Percentiles rank a stretch among this genome's conserved stretches.
phyloP scores from a whole-genome alignment of 208 protist genomes.

The Phytomonas sp. region DNA sequence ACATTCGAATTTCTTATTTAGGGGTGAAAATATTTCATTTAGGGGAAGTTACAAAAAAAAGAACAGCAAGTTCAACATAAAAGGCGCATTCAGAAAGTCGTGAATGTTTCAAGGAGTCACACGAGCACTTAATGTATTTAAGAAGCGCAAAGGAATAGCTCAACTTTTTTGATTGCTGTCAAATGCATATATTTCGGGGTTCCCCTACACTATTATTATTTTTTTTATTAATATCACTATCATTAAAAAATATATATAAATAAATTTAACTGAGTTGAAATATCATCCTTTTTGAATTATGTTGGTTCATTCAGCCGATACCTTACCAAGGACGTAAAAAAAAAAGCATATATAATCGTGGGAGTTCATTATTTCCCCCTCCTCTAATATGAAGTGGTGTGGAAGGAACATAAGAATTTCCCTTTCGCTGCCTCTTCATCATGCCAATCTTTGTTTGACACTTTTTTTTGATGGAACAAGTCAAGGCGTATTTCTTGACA shows the following conservation, averaged over 20 bases:
- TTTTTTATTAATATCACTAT: neutral
- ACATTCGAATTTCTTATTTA: neutral
- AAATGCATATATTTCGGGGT: neutral
- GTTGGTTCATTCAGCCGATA: neutral
- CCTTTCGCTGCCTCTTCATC: neutral
- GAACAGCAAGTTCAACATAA: neutral
- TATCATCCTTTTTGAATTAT: neutral
- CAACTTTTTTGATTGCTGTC: neutral
- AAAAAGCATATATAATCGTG: neutral
- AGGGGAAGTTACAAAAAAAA: neutral
- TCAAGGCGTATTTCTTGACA: neutral
- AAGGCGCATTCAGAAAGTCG: neutral
- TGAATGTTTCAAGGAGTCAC: neutral
- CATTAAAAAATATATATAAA: slow-evolving; percentile 2
- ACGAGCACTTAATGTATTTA: neutral
- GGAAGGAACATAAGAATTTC: neutral
- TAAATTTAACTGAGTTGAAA: slow-evolving; percentile 7
- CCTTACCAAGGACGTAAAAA: neutral
- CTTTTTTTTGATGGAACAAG: neutral
- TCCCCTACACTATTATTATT: neutral
- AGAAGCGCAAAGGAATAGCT: neutral
- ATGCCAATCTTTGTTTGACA: neutral
- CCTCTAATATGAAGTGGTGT: neutral
- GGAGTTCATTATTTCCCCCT: neutral
- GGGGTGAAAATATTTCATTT: neutral